Base-by-base conservation (phyloP, 352 stramenopile species). In the Globisporangium yorkense region DNA sequence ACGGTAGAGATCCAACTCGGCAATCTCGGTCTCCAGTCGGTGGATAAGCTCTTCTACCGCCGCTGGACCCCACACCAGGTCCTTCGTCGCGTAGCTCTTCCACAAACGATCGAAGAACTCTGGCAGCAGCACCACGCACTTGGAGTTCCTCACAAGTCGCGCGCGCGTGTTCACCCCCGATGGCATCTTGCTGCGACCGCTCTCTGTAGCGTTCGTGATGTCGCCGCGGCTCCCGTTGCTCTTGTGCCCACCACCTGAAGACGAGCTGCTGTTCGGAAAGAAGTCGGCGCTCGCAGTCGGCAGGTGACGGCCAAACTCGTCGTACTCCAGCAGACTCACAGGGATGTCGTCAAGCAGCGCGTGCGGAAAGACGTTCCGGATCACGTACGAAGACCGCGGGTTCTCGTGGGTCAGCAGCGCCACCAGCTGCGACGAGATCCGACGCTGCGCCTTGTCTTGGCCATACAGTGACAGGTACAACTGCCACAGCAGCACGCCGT, bases 401-500 rank as follows among this genome's bases (percentile, higher is more conserved):
- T 95, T 95, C 54, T 95, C 86, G 51, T 95, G 86, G 5, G 82
- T 95, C 47, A 95, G 67, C 21, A 95, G 62, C 33, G 86, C 86
- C 5, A 95, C 84, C 47, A 95, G 62, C 54, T 95, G 86, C 1
- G 80, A 92, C 21, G 86, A 95, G 51, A 95, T 95, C 29, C 86
- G 76, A 48, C 86, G 77, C 56, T 95, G 86, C 0, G 75, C 77
- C 54, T 95, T 92, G 62, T 94, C 84, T 70, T 92, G 84, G 0
- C 74, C 84, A 49, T 88, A 89, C 31, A 93, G 53, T 12, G 83
- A 81, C 40, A 95, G 66, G 49, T 94, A 95, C 49, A 95, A 60
- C 33, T 95, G 86, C 86, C 86, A 95, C 15, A 95, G 56, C 4
- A 95, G 59, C 2, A 75, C 77, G 13, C 86, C 86, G 56, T 95